These are phyloP conservation scores for Sisymbrium irio DNA, from an alignment of 345 rosid species.

Conservation along the genomic window DNA sequence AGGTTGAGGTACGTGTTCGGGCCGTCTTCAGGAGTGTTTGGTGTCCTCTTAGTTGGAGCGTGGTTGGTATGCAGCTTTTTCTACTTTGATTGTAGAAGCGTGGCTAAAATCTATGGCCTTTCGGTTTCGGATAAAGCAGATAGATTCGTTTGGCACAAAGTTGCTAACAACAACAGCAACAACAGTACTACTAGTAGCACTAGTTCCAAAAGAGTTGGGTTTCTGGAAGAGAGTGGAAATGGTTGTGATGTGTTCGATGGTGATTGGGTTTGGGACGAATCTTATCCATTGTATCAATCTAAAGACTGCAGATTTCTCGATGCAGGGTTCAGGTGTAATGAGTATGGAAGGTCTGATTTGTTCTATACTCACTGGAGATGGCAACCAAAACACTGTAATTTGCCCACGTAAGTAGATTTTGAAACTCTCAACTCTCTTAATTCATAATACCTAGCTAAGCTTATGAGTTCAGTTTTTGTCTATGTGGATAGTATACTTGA, in stretches of 20 bases:
- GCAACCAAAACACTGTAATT: conserved; percentile 81
- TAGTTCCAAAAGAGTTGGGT: conserved; percentile 51
- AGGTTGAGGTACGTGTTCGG: conserved; percentile 56
- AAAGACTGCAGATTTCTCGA: conserved; percentile 84
- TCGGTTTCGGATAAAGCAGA: conserved; percentile 54
- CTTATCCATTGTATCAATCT: conserved; percentile 78
- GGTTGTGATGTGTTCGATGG: conserved; percentile 85
- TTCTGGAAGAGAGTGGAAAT: conserved; percentile 52
- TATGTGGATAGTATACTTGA: background rate
- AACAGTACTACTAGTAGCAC: background rate
- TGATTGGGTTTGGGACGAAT: conserved; percentile 95
- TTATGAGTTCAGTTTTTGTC: background rate
- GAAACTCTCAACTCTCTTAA: background rate
- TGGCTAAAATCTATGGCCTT: conserved; percentile 47
- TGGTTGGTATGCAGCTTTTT: conserved; percentile 61
- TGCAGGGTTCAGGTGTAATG: conserved; percentile 80
- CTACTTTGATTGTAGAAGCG: conserved; percentile 64
- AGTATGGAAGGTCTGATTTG: conserved; percentile 88
- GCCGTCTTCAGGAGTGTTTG: conserved; percentile 65
- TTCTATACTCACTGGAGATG: conserved; percentile 93
- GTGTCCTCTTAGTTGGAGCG: conserved; percentile 54
- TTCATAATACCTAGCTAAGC: no score
- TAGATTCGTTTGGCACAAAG: conserved; percentile 61
- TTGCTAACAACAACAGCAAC: conserved; percentile 1
- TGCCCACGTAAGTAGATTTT: conserved; percentile 81